phyloP scores from a whole-genome alignment of 345 rosid genomes.

The Durio zibethinus region DNA sequence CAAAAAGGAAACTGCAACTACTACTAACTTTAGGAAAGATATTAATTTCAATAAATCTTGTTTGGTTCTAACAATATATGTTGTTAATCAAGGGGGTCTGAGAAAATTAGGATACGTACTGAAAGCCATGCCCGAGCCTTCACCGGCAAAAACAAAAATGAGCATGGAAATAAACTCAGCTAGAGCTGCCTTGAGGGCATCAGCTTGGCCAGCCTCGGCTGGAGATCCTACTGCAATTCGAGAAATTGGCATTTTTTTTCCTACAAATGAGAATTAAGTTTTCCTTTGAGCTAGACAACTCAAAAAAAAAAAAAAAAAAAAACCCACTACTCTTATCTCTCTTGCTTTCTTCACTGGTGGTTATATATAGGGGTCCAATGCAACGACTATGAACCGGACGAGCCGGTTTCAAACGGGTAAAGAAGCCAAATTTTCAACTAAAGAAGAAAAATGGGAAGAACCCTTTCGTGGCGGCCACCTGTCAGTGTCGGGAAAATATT shows the following conservation, averaged over 20 bases:
- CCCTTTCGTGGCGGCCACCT: conserved; percentile 21
- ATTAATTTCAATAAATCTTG: too few relatives aligned
- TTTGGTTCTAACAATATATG: too few relatives aligned
- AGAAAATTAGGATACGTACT: conserved; percentile 26
- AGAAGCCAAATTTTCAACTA: conserved; percentile 7
- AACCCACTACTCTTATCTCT: background rate
- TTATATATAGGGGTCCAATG: conserved; percentile 23
- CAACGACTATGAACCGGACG: background rate
- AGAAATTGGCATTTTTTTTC: conserved; percentile 42
- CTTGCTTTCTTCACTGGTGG: background rate
- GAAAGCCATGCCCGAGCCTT: conserved; percentile 79
- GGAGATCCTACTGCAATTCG: conserved; percentile 46
- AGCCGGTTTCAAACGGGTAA: conserved; percentile 20
- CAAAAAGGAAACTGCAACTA: too few relatives aligned
- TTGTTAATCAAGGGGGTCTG: background rate
- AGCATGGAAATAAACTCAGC: conserved; percentile 70
- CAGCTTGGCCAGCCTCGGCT: conserved; percentile 42
- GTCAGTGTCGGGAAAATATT: conserved; percentile 15
- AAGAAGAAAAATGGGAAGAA: background rate
- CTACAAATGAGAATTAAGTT: background rate
- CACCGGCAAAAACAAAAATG: conserved; percentile 73
- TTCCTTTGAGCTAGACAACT: background rate
- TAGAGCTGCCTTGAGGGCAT: conserved; percentile 51
- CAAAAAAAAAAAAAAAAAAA: background rate
- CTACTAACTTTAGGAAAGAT: too few relatives aligned